Evolutionary conservation across 2,329 filamentous ascomycete genomes (phyloP).

Genomic region (Trichothecium roseum): DNA sequence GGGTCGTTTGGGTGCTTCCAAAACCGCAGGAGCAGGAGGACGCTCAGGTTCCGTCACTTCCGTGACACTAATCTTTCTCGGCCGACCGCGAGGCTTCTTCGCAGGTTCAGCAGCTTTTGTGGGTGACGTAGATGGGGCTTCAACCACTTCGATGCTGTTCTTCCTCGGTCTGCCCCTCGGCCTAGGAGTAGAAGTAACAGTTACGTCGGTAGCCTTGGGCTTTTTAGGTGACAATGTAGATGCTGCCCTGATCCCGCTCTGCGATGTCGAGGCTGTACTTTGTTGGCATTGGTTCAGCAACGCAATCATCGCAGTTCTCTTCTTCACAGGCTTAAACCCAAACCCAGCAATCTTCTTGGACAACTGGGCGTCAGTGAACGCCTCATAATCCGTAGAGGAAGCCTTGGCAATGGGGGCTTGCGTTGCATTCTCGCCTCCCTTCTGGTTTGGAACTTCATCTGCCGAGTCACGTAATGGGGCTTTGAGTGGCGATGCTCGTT

Average conservation of each 20-base stretch:
- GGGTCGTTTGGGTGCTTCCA: conserved; percentile 2
- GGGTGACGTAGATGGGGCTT: conserved; percentile 22
- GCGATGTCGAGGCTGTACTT: conserved; percentile 33
- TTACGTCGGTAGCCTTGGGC: conserved; percentile 5
- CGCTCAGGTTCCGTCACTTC: conserved; percentile 5
- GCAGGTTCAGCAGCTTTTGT: conserved; percentile 20
- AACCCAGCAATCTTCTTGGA: conserved; percentile 51
- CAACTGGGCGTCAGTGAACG: conserved; percentile 53
- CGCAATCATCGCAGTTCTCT: conserved; percentile 57
- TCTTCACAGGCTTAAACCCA: conserved; percentile 64
- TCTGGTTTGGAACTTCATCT: background rate
- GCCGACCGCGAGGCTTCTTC: conserved; percentile 28
- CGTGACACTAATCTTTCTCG: conserved; percentile 22
- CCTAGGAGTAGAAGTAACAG: conserved; percentile 8
- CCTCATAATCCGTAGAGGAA: conserved; percentile 42
- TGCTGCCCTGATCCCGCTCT: conserved; percentile 10
- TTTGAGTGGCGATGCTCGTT: background rate
- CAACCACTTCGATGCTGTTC: conserved; percentile 9
- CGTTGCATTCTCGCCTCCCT: too few species aligned
- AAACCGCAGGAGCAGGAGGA: background rate
- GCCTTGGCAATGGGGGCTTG: conserved; percentile 1
- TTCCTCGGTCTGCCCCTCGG: conserved; percentile 25
- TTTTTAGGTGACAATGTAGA: conserved; percentile 7
- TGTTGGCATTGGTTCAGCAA: conserved; percentile 63
- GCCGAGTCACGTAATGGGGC: background rate